Conservation (phyloP, 345 rosid species). For the Aquilaria malaccensis region DNA sequence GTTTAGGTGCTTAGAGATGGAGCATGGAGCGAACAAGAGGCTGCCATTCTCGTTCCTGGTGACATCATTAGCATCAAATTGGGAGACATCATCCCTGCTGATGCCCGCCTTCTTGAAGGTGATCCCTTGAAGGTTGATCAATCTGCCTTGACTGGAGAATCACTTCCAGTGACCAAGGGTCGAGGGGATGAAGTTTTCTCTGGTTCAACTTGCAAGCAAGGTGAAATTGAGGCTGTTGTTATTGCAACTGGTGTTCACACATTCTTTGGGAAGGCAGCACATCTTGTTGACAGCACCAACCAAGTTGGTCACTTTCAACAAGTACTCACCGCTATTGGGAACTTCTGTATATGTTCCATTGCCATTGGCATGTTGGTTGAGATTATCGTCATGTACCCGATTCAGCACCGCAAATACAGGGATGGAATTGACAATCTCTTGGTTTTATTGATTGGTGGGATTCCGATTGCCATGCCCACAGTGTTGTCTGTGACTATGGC, state of each 20-base stretch:
- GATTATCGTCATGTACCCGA: constrained; percentile 68
- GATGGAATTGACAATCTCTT: constrained; percentile 68
- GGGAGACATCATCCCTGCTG: constrained; percentile 78
- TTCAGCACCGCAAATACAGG: constrained; percentile 51
- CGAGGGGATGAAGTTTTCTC: constrained; percentile 66
- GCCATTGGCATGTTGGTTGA: constrained; percentile 52
- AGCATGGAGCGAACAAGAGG: constrained; percentile 60
- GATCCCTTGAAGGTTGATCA: constrained; percentile 69
- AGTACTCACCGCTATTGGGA: constrained; percentile 66
- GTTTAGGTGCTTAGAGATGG: constrained; percentile 64
- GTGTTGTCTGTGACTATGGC: constrained; percentile 78
- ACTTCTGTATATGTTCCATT: constrained; percentile 72
- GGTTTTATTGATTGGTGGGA: constrained; percentile 77
- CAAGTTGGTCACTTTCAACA: constrained; percentile 78
- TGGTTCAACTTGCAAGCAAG: constrained; percentile 76
- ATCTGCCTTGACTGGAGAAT: constrained; percentile 51
- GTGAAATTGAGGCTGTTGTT: constrained; percentile 74
- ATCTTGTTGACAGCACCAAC: constrained; percentile 72
- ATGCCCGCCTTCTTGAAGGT: constrained; percentile 79
- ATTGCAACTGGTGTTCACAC: constrained; percentile 78
- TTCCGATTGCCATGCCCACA: constrained; percentile 82
- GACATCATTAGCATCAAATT: constrained; percentile 66
- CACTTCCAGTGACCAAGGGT: constrained; percentile 50
- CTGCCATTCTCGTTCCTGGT: constrained; percentile 68
- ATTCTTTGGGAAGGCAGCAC: constrained; percentile 78